A percentile compares a stretch with the other conserved stretches of the same genome.
Conservation (phyloP, 108 stramenopile genomes). For the Conticribra guillardii region DNA sequence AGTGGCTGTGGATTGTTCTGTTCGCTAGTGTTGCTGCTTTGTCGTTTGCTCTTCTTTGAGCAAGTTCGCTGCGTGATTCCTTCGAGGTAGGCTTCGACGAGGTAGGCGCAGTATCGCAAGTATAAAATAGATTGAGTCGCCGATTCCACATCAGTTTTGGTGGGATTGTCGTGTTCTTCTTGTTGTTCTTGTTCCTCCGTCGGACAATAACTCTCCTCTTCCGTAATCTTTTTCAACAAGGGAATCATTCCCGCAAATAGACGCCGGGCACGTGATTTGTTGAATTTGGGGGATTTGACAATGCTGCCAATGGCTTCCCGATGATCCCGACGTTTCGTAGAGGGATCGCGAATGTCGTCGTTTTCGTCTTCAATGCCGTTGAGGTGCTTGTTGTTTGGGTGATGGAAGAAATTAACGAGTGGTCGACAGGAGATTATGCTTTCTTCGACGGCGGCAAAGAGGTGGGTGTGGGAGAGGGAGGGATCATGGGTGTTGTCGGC, state of each 20-base stretch:
- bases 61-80: slow-evolving; percentile 11
- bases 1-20: background rate
- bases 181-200: too few species aligned
- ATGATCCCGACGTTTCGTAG: background rate
- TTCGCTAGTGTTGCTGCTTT: slow-evolving; percentile 1
- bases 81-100: slow-evolving; percentile 55
- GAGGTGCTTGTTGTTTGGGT: background rate
- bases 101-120: slow-evolving; percentile 49
- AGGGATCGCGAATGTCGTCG: background rate
- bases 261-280: slow-evolving; percentile 23
- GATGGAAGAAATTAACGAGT: background rate
- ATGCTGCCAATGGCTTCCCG: slow-evolving; percentile 18
- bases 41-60: background rate
- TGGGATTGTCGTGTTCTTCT: too few species aligned
- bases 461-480: background rate
- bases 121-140: slow-evolving; percentile 49
- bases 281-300: slow-evolving; percentile 23
- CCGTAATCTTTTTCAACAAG: slow-evolving; percentile 9
- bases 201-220: slow-evolving; percentile 30
- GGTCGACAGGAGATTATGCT: background rate
- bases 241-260: slow-evolving; percentile 30
- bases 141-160: slow-evolving; percentile 2
- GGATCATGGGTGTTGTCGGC: background rate
- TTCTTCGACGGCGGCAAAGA: background rate
- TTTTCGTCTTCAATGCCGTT: too few species aligned